Percentiles rank a stretch among this genome's conserved stretches.
Evolutionary conservation across 768 basidiomycete species (phyloP).

Genomic region (Tremella fuciformis): DNA sequence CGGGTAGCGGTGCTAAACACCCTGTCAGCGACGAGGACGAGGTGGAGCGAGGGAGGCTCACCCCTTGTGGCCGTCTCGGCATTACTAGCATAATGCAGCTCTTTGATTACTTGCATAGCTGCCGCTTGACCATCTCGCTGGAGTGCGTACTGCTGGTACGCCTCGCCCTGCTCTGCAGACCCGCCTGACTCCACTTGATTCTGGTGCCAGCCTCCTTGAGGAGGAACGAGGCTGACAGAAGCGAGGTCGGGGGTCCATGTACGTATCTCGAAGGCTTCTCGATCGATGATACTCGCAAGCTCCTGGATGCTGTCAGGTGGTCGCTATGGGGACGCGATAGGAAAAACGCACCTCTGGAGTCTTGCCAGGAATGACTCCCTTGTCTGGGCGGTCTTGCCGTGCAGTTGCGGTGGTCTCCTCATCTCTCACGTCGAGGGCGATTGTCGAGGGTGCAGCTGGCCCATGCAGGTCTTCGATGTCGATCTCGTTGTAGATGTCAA

Average conservation of each 20-base stretch:
- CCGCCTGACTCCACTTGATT: slow-evolving; percentile 8
- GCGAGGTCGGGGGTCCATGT: slow-evolving; percentile 23
- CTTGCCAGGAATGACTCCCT: slow-evolving; percentile 35
- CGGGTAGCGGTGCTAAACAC: slow-evolving; percentile 70
- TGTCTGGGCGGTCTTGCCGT: slow-evolving; percentile 16
- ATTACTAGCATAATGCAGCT: slow-evolving; percentile 30
- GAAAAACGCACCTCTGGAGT: slow-evolving; percentile 35
- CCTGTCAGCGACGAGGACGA: background rate
- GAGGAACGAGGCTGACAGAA: slow-evolving; percentile 18
- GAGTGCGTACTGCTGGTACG: slow-evolving; percentile 19
- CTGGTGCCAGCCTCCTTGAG: slow-evolving; percentile 19
- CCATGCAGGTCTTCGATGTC: slow-evolving; percentile 82
- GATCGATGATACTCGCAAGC: slow-evolving; percentile 13
- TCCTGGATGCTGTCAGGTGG: slow-evolving; percentile 15
- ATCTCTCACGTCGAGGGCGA: slow-evolving; percentile 82
- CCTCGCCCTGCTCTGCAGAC: slow-evolving; percentile 14
- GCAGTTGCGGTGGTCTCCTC: slow-evolving; percentile 58
- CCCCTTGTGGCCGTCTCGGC: slow-evolving; percentile 33
- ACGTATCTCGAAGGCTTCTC: slow-evolving; percentile 8
- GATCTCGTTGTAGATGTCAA: slow-evolving; percentile 60
- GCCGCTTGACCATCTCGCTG: slow-evolving; percentile 31
- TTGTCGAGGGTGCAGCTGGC: slow-evolving; percentile 63
- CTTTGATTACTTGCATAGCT: slow-evolving; percentile 36
- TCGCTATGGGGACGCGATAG: background rate
- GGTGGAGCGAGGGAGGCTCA: slow-evolving; percentile 9